Evolutionary conservation across 2,329 filamentous ascomycete genomes (phyloP).

Genomic region (Ascochyta rabiei): DNA sequence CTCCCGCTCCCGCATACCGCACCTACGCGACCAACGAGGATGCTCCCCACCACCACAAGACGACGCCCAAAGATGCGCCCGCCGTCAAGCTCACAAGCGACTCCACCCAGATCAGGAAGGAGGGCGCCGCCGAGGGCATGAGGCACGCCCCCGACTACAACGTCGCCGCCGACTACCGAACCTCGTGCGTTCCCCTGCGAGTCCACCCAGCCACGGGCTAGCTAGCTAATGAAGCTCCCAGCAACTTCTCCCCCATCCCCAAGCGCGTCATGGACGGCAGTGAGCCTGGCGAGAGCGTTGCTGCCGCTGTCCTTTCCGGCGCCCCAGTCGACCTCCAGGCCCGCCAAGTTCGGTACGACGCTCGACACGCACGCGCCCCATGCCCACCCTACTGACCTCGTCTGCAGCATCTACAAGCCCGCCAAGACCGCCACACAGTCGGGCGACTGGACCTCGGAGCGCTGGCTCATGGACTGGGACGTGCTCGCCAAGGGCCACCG

Average conservation of each 20-base stretch:
- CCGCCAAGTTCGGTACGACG: constrained; percentile 82
- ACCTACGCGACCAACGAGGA: constrained; percentile 40
- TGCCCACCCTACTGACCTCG: neutral
- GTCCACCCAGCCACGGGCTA: constrained; percentile 1
- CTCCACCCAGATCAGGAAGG: constrained; percentile 58
- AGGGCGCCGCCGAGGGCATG: constrained; percentile 57
- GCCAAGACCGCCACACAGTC: constrained; percentile 96
- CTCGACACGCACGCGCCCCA: neutral
- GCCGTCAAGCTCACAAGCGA: constrained; percentile 43
- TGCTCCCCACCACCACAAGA: constrained; percentile 35
- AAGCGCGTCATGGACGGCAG: constrained; percentile 89
- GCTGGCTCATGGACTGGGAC: constrained; percentile 99
- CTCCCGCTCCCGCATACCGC: constrained; percentile 36
- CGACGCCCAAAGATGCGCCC: constrained; percentile 47
- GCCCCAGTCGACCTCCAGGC: constrained; percentile 94
- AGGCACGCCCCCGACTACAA: constrained; percentile 81
- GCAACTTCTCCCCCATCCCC: constrained; percentile 88
- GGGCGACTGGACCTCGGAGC: constrained; percentile 79
- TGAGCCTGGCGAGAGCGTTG: constrained; percentile 74
- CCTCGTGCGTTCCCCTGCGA: constrained; percentile 69
- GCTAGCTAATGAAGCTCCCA: constrained; percentile 50
- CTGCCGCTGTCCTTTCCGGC: constrained; percentile 87
- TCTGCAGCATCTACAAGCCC: constrained; percentile 82
- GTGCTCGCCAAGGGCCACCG: constrained; percentile 88
- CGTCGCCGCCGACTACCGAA: constrained; percentile 82